Evolutionary conservation across 106 monocot genomes (phyloP).

Genomic region (Dendrobium catenatum): DNA sequence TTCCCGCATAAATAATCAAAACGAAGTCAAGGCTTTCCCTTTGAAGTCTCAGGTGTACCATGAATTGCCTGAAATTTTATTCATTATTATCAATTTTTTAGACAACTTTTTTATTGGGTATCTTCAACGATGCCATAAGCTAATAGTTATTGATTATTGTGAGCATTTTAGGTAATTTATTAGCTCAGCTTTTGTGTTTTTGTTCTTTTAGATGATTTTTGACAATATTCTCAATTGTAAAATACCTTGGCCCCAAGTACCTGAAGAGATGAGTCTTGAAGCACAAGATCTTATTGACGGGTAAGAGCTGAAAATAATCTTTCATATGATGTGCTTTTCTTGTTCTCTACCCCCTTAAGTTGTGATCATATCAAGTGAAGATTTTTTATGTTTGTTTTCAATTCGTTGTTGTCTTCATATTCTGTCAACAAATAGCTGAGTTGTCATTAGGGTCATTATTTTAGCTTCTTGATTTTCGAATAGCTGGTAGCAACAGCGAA

Average conservation of each 20-base stretch:
- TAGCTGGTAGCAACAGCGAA: no score
- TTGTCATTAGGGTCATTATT: neutral
- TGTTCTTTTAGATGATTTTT: conserved; percentile 71
- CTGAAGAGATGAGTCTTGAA: conserved; percentile 92
- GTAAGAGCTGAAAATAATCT: conserved; percentile 29
- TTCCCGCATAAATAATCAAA: no score
- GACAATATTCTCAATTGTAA: conserved; percentile 96
- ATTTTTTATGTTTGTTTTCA: neutral
- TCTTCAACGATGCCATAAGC: no score
- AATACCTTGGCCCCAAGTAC: conserved; percentile 87
- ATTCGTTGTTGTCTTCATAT: neutral
- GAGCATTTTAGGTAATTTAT: neutral
- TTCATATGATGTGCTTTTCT: neutral
- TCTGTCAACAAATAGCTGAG: neutral
- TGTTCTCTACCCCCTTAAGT: neutral
- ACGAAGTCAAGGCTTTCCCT: no score
- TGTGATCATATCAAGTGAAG: neutral
- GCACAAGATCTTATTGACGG: conserved; percentile 83
- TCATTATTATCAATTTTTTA: no score
- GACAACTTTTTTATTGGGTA: no score
- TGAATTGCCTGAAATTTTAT: no score
- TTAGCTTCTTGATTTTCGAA: neutral
- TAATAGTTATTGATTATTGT: neutral
- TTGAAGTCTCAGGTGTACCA: no score
- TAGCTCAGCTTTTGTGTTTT: neutral